phyloP scores from a whole-genome alignment of 164 flowering plant species.

The Paratinospora sagittata region DNA sequence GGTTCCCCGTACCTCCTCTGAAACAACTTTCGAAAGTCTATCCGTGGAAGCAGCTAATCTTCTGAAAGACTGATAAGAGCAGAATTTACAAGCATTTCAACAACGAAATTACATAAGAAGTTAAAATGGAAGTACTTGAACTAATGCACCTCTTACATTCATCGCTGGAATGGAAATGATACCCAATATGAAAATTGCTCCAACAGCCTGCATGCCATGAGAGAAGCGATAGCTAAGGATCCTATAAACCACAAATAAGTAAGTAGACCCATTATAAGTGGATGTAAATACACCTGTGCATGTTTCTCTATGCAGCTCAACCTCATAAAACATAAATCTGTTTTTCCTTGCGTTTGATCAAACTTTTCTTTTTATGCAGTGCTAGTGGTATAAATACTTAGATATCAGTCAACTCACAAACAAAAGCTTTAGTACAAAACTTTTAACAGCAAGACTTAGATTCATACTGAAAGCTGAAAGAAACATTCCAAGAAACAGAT shows the following conservation, averaged over 20 bases:
- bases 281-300: background rate
- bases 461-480: too few species aligned
- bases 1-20: slow-evolving; percentile 32
- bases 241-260: background rate
- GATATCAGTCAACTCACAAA: too few species aligned
- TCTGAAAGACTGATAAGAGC: slow-evolving; percentile 20
- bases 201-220: slow-evolving; percentile 23
- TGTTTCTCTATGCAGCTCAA: too few species aligned
- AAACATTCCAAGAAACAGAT: too few species aligned
- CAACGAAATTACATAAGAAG: background rate
- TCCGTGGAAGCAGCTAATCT: slow-evolving; percentile 22
- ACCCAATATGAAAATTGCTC: slow-evolving; percentile 21
- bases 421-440: too few species aligned
- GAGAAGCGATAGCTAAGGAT: background rate
- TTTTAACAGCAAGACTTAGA: too few species aligned
- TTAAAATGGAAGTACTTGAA: slow-evolving; percentile 1
- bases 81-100: background rate
- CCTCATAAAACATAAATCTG: too few species aligned
- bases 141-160: slow-evolving; percentile 13
- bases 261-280: background rate
- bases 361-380: too few species aligned
- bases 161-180: slow-evolving; percentile 24
- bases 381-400: too few species aligned
- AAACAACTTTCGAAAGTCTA: slow-evolving; percentile 25
- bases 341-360: too few species aligned